Conservation (phyloP, 371 early-diverging fungal genomes). For the Coemansia sp. region DNA sequence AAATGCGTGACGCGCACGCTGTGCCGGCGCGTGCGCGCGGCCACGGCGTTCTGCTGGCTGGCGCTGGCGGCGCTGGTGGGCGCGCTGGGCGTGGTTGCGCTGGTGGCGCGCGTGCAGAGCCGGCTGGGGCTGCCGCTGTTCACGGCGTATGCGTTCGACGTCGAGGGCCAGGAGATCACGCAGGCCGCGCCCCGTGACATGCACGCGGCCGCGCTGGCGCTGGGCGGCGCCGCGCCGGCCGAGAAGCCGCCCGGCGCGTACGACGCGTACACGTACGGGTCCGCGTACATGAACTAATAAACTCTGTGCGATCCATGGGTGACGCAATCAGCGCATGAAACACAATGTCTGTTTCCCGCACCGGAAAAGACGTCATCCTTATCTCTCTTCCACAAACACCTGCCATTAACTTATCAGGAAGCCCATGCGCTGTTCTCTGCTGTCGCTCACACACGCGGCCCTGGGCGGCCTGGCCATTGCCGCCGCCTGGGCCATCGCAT, state of each 20-base stretch:
- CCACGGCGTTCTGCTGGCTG: slow-evolving; percentile 36
- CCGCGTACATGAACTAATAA: neutral
- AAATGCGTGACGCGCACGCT: slow-evolving; percentile 10
- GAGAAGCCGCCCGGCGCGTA: slow-evolving; percentile 5
- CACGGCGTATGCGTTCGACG: slow-evolving; percentile 30
- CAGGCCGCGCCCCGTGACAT: slow-evolving; percentile 13
- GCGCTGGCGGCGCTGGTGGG: slow-evolving; percentile 9
- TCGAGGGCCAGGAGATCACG: slow-evolving; percentile 33
- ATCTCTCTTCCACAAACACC: too few species aligned
- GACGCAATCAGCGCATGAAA: too few species aligned
- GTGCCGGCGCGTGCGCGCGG: slow-evolving; percentile 17
- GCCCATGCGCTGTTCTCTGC: too few species aligned
- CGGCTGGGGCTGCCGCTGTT: slow-evolving; percentile 23
- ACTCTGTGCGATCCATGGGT: too few species aligned
- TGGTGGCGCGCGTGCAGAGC: slow-evolving; percentile 29
- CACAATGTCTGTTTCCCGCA: too few species aligned
- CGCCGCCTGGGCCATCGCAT: slow-evolving; percentile 18
- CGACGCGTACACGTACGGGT: neutral
- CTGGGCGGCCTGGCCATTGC: slow-evolving; percentile 14
- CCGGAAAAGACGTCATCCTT: too few species aligned
- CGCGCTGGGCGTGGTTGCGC: slow-evolving; percentile 6
- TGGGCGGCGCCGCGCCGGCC: slow-evolving; percentile 21
- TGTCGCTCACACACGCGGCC: slow-evolving; percentile 31
- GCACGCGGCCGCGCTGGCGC: slow-evolving; percentile 22
- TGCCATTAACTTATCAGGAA: too few species aligned